Conservation (phyloP, 352 stramenopile species). For the Phytophthora tubulina region DNA sequence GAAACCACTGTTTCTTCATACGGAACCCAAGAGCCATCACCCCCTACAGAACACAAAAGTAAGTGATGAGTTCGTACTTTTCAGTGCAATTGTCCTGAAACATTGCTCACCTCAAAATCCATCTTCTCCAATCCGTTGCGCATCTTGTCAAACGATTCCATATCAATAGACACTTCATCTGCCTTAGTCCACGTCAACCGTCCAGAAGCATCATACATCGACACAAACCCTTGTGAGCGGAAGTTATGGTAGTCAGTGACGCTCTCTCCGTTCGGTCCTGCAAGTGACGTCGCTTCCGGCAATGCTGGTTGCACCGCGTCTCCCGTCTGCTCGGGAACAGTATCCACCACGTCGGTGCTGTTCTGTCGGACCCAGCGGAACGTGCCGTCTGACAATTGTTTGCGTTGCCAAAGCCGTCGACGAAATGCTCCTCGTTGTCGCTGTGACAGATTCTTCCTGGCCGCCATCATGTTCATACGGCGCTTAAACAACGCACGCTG, state of each 20-base stretch:
- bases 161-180: slow-evolving; percentile 73
- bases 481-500: slow-evolving; percentile 77
- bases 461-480: slow-evolving; percentile 72
- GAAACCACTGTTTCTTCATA: slow-evolving; percentile 88
- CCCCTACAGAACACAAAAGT: slow-evolving; percentile 40
- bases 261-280: slow-evolving; percentile 58
- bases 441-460: slow-evolving; percentile 71
- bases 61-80: neutral
- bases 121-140: slow-evolving; percentile 49
- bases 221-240: slow-evolving; percentile 76
- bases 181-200: slow-evolving; percentile 66
- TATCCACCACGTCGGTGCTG: slow-evolving; percentile 53
- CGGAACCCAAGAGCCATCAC: slow-evolving; percentile 84
- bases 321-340: slow-evolving; percentile 25
- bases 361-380: slow-evolving; percentile 82
- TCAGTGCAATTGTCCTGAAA: neutral
- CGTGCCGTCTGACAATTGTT: slow-evolving; percentile 65
- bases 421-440: slow-evolving; percentile 74
- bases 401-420: slow-evolving; percentile 72
- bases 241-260: slow-evolving; percentile 69
- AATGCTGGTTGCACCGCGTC: slow-evolving; percentile 22
- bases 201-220: slow-evolving; percentile 67
- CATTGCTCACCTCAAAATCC: slow-evolving; percentile 64
- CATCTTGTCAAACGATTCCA: slow-evolving; percentile 66
- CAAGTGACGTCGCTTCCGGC: slow-evolving; percentile 30